Percentiles rank a stretch among this genome's conserved stretches.
These are phyloP conservation scores for Phytophthora crassamura DNA, from an alignment of 352 stramenopile genomes.

Conservation along the genomic window DNA sequence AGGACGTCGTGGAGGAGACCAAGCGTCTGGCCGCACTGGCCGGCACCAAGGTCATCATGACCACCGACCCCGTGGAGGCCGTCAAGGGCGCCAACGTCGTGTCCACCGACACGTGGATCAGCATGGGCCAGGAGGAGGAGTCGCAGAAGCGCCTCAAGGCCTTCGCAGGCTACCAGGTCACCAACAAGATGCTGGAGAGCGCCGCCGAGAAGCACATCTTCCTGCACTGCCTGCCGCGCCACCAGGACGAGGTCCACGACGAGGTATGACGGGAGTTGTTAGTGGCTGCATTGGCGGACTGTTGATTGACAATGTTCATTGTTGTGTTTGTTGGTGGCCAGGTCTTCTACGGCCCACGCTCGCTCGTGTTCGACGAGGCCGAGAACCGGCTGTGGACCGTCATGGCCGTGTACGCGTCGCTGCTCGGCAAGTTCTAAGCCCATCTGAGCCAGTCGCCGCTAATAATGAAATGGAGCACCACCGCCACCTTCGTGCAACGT, in stretches of 20 bases:
- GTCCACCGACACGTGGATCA: slow-evolving; percentile 98
- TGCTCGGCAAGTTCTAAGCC: slow-evolving; percentile 44
- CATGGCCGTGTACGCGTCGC: slow-evolving; percentile 94
- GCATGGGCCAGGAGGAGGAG: slow-evolving; percentile 96
- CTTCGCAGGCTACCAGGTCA: slow-evolving; percentile 97
- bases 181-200: slow-evolving; percentile 91
- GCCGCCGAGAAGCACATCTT: slow-evolving; percentile 95
- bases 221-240: slow-evolving; percentile 97
- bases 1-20: slow-evolving; percentile 91
- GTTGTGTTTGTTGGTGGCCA: slow-evolving; percentile 21
- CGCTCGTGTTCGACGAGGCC: slow-evolving; percentile 97
- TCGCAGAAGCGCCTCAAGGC: slow-evolving; percentile 92
- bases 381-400: slow-evolving; percentile 99
- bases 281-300: background rate
- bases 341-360: slow-evolving; percentile 96
- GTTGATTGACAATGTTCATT: background rate
- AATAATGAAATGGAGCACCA: slow-evolving; percentile 31
- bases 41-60: slow-evolving; percentile 82
- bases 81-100: slow-evolving; percentile 95
- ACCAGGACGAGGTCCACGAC: slow-evolving; percentile 97
- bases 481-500: slow-evolving; percentile 4
- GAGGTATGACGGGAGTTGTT: slow-evolving; percentile 67
- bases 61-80: slow-evolving; percentile 92
- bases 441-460: slow-evolving; percentile 11
- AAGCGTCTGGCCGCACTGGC: slow-evolving; percentile 80